Percentiles rank a stretch among this genome's conserved stretches.
phyloP scores from a whole-genome alignment of 129 eudicot species.

The Gnaphalium uliginosum region DNA sequence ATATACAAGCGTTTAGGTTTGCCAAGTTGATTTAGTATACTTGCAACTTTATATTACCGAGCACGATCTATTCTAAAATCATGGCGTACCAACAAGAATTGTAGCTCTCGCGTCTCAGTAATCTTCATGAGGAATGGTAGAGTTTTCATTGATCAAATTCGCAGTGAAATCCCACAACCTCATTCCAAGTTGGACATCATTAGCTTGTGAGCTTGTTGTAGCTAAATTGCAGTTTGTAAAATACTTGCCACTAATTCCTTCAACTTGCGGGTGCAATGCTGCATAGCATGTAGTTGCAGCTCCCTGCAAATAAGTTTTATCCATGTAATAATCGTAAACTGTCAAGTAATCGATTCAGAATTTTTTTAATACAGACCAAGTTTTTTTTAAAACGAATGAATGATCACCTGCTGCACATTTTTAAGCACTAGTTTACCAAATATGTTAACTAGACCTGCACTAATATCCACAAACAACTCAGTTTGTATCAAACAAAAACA shows the following conservation, averaged over 20 bases:
- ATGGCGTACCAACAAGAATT: background rate
- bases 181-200: slow-evolving; percentile 46
- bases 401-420: slow-evolving; percentile 62
- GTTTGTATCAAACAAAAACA: background rate
- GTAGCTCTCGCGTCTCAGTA: background rate
- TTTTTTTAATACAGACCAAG: background rate
- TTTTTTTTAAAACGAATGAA: background rate
- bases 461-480: slow-evolving; percentile 18
- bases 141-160: slow-evolving; percentile 33
- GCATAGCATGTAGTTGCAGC: slow-evolving; percentile 82
- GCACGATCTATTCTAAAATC: background rate
- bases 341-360: background rate
- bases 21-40: background rate
- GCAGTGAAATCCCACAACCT: slow-evolving; percentile 62
- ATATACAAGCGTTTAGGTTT: background rate
- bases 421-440: slow-evolving; percentile 53
- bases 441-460: slow-evolving; percentile 46
- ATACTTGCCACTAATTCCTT: slow-evolving; percentile 58
- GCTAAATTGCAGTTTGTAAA: slow-evolving; percentile 49
- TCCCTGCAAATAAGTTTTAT: slow-evolving; percentile 43
- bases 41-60: background rate
- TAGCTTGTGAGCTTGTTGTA: slow-evolving; percentile 47
- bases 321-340: background rate
- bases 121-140: slow-evolving; percentile 11
- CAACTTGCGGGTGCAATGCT: slow-evolving; percentile 73